These are phyloP conservation scores for Calocybe gangraenosa DNA, from an alignment of 768 basidiomycete species.

Conservation along the genomic window DNA sequence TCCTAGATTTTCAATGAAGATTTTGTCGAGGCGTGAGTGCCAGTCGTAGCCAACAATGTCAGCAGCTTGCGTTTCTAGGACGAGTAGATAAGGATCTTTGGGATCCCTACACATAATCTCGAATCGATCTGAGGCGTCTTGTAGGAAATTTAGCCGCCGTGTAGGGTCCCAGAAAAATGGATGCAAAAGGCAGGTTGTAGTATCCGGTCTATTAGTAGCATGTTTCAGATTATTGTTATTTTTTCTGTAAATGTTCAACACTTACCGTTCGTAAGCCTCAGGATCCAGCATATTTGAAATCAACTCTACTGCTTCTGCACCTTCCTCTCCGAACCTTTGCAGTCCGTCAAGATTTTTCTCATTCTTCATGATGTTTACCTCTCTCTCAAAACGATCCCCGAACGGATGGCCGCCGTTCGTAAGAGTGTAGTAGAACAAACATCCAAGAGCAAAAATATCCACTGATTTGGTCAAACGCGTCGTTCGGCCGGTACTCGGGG, in stretches of 20 bases:
- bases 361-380: conserved; percentile 89
- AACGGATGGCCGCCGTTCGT: conserved; percentile 92
- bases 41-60: conserved; percentile 88
- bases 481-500: conserved; percentile 37
- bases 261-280: conserved; percentile 72
- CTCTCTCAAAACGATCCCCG: conserved; percentile 89
- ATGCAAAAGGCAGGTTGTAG: conserved; percentile 81
- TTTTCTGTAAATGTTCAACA: conserved; percentile 5
- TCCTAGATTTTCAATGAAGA: conserved; percentile 91
- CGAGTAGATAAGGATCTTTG: conserved; percentile 67
- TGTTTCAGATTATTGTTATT: neutral
- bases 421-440: conserved; percentile 90
- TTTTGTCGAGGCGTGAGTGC: conserved; percentile 80
- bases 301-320: conserved; percentile 82
- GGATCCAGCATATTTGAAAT: conserved; percentile 76
- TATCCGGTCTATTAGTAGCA: conserved; percentile 65
- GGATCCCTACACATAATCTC: conserved; percentile 97
- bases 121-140: conserved; percentile 95
- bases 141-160: conserved; percentile 86
- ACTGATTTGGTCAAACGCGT: conserved; percentile 89
- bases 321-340: conserved; percentile 87
- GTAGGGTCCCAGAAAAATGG: conserved; percentile 96
- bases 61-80: conserved; percentile 67
- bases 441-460: conserved; percentile 95
- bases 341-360: conserved; percentile 65